Conservation (phyloP, 2,329 filamentous ascomycete species). For the Penicillium hordei region DNA sequence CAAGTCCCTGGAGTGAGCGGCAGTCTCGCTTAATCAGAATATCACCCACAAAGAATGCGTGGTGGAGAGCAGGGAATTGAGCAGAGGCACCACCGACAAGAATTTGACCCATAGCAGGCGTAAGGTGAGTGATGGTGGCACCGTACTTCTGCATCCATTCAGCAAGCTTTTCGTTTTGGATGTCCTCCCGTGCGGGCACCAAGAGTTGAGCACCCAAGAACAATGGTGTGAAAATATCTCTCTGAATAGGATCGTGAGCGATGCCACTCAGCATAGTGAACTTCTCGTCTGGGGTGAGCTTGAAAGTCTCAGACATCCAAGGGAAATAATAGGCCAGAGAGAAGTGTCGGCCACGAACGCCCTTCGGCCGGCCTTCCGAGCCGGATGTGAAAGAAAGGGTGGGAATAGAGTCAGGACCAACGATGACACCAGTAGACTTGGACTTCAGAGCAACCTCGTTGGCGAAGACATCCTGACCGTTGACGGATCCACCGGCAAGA, state of each 20-base stretch:
- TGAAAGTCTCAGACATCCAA: constrained; percentile 88
- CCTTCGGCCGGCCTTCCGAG: constrained; percentile 76
- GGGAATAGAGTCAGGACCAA: constrained; percentile 81
- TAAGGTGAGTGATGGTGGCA: constrained; percentile 82
- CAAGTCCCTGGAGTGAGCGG: constrained; percentile 70
- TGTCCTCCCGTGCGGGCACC: constrained; percentile 77
- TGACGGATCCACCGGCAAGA: constrained; percentile 65
- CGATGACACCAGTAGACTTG: constrained; percentile 66
- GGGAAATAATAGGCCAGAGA: constrained; percentile 81
- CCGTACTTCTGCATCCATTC: constrained; percentile 81
- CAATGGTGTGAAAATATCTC: constrained; percentile 85
- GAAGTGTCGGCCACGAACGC: constrained; percentile 84
- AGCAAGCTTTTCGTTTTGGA: constrained; percentile 78
- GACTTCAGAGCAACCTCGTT: constrained; percentile 53
- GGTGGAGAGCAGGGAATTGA: constrained; percentile 72
- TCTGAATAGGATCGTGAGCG: constrained; percentile 59
- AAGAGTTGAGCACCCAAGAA: constrained; percentile 80
- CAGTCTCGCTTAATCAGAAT: constrained; percentile 84
- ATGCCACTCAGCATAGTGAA: constrained; percentile 87
- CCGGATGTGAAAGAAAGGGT: constrained; percentile 75
- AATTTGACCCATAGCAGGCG: constrained; percentile 95
- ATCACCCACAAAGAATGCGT: constrained; percentile 90
- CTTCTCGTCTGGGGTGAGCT: constrained; percentile 66
- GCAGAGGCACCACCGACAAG: constrained; percentile 79
- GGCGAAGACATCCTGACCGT: constrained; percentile 68